A percentile compares a stretch with the other conserved stretches of the same genome.
Conservation (phyloP, 1,284 basidiomycete species). For the Malassezia vespertilionis region DNA sequence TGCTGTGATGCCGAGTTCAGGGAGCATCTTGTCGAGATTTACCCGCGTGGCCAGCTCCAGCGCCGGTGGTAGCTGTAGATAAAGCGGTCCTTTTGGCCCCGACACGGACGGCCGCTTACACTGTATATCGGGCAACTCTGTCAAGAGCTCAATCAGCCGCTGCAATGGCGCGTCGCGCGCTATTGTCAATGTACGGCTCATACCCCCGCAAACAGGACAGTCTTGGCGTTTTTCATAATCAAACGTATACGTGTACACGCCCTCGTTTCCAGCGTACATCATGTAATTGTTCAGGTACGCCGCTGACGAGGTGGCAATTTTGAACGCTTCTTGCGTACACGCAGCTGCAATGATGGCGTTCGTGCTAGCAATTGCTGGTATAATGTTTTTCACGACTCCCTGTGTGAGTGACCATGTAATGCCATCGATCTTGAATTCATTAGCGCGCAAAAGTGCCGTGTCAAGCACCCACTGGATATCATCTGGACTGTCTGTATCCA, state of each 20-base stretch:
- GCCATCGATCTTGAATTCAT: slow-evolving; percentile 88
- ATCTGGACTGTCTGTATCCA: slow-evolving; percentile 69
- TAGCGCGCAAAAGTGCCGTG: slow-evolving; percentile 61
- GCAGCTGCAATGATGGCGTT: slow-evolving; percentile 56
- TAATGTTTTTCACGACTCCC: slow-evolving; percentile 98
- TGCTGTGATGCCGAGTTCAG: slow-evolving; percentile 64
- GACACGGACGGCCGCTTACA: slow-evolving; percentile 27
- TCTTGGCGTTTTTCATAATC: slow-evolving; percentile 82
- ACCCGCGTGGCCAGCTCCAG: slow-evolving; percentile 73
- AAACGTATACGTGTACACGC: slow-evolving; percentile 94
- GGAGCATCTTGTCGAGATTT: slow-evolving; percentile 74
- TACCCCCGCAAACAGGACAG: slow-evolving; percentile 94
- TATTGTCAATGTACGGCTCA: slow-evolving; percentile 47
- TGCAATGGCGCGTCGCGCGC: slow-evolving; percentile 17
- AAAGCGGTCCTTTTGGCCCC: slow-evolving; percentile 55
- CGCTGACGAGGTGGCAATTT: slow-evolving; percentile 87
- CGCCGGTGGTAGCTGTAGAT: slow-evolving; percentile 81
- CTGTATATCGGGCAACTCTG: slow-evolving; percentile 34
- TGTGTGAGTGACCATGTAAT: slow-evolving; percentile 96
- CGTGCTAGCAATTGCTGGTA: slow-evolving; percentile 59
- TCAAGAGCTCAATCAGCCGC: slow-evolving; percentile 27
- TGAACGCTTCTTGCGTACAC: slow-evolving; percentile 98
- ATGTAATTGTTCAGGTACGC: slow-evolving; percentile 96
- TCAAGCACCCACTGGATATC: slow-evolving; percentile 90
- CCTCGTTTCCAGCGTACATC: slow-evolving; percentile 76